Evolutionary conservation across 768 basidiomycete species (phyloP).

Genomic region (Russula abietina): DNA sequence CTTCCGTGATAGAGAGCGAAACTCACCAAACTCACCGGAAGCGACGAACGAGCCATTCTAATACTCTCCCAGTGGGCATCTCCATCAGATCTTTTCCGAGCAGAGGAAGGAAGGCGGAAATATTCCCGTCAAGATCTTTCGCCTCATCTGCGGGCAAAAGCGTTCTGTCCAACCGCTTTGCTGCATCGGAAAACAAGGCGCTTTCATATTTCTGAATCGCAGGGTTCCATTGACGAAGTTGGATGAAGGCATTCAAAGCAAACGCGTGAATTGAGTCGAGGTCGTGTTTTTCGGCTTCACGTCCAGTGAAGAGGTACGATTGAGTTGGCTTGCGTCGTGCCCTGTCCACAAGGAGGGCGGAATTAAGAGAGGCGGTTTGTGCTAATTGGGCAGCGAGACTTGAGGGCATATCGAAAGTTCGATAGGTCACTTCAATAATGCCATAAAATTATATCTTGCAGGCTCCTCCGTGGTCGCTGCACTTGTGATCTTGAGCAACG

Average conservation of each 20-base stretch:
- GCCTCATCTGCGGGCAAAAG: constrained; percentile 59
- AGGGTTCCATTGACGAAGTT: constrained; percentile 58
- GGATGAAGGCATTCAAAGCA: constrained; percentile 69
- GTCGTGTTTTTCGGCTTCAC: constrained; percentile 80
- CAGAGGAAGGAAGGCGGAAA: constrained; percentile 58
- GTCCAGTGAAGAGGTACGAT: constrained; percentile 85
- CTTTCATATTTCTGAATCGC: constrained; percentile 57
- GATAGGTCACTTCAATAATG: neutral
- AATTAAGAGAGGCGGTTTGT: constrained; percentile 72
- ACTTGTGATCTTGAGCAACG: neutral
- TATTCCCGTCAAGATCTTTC: constrained; percentile 51
- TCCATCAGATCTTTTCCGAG: constrained; percentile 82
- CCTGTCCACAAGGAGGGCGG: constrained; percentile 59
- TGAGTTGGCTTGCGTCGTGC: constrained; percentile 56
- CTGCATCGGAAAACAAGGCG: constrained; percentile 71
- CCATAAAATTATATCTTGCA: neutral
- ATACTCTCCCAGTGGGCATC: constrained; percentile 67
- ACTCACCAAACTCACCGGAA: constrained; percentile 59
- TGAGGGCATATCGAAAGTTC: constrained; percentile 43
- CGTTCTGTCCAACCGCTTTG: constrained; percentile 73
- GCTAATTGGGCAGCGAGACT: constrained; percentile 80
- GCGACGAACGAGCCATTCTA: constrained; percentile 93
- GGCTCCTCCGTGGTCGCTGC: neutral
- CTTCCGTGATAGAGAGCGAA: neutral
- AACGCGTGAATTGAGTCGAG: constrained; percentile 81